phyloP scores from a whole-genome alignment of 495 filamentous ascomycete genomes.

The Penicillium paradoxum region DNA sequence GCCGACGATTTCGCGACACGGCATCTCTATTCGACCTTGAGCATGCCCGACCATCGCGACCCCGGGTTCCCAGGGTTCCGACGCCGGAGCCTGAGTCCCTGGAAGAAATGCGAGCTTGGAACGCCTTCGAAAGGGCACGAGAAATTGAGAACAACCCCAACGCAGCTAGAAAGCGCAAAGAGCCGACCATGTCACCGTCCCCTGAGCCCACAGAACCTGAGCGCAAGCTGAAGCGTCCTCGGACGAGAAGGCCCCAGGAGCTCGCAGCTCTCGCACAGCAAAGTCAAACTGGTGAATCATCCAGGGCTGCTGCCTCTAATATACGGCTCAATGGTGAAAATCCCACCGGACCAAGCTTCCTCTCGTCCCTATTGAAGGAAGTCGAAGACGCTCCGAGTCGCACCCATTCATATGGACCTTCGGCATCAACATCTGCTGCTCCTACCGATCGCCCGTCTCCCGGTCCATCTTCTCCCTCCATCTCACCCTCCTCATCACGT shows the following conservation, averaged over 20 bases:
- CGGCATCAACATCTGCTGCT: constrained; percentile 41
- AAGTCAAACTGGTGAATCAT: constrained; percentile 45
- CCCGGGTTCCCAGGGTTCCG: constrained; percentile 41
- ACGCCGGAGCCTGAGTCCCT: constrained; percentile 60
- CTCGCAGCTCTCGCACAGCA: constrained; percentile 39
- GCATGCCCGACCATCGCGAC: constrained; percentile 40
- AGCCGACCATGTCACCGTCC: constrained; percentile 67
- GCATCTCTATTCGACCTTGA: constrained; percentile 48
- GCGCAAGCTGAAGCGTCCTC: constrained; percentile 78
- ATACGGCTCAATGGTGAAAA: constrained; percentile 30
- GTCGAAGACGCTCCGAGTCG: constrained; percentile 67
- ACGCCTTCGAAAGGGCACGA: constrained; percentile 77
- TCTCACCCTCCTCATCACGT: constrained; percentile 65
- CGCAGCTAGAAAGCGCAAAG: constrained; percentile 67
- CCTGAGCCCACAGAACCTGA: constrained; percentile 59
- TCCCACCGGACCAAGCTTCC: constrained; percentile 56
- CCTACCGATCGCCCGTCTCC: constrained; percentile 45
- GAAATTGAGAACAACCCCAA: constrained; percentile 55
- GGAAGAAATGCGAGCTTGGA: constrained; percentile 83
- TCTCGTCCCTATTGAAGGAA: constrained; percentile 79
- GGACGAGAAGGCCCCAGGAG: constrained; percentile 56
- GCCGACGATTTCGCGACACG: constrained; percentile 62
- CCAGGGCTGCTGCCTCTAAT: constrained; percentile 32
- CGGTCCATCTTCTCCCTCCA: constrained; percentile 63
- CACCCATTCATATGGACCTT: constrained; percentile 42